A percentile compares a stretch with the other conserved stretches of the same genome.
phyloP scores from a whole-genome alignment of 116 monocot species.

The Dioscorea cayenensis region DNA sequence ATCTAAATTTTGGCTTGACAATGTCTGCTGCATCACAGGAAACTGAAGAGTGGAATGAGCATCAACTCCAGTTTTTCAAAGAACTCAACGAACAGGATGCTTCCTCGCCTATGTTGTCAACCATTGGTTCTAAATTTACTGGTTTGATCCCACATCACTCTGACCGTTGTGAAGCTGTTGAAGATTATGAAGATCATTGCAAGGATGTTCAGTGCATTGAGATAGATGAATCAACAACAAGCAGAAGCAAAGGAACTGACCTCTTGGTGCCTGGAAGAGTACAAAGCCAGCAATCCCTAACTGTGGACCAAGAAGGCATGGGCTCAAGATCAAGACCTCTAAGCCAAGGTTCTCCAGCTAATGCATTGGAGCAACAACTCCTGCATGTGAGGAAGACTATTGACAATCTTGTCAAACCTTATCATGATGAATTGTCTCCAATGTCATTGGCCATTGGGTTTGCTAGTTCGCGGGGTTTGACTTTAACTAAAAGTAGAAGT shows the following conservation, averaged over 20 bases:
- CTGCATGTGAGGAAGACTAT: slow-evolving; percentile 10
- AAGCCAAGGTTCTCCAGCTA: not conserved
- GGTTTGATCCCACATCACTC: slow-evolving; percentile 5
- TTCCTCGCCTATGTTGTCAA: slow-evolving; percentile 11
- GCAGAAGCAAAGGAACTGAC: slow-evolving; percentile 27
- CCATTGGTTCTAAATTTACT: slow-evolving; percentile 17
- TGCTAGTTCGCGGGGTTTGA: slow-evolving; percentile 10
- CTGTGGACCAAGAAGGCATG: slow-evolving; percentile 1
- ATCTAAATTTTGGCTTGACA: slow-evolving; percentile 19
- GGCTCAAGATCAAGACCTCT: not conserved
- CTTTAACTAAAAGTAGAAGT: slow-evolving; percentile 52
- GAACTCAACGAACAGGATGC: slow-evolving; percentile 1
- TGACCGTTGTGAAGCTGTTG: slow-evolving; percentile 14
- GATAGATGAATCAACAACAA: slow-evolving; percentile 31
- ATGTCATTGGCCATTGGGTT: slow-evolving; percentile 3
- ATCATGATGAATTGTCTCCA: slow-evolving; percentile 16
- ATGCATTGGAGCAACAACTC: slow-evolving; percentile 22
- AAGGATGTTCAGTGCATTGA: slow-evolving; percentile 88
- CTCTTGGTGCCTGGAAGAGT: slow-evolving; percentile 15
- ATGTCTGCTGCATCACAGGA: slow-evolving; percentile 7
- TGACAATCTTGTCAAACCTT: slow-evolving; percentile 15
- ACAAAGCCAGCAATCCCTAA: slow-evolving; percentile 24
- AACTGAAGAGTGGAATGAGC: slow-evolving; percentile 7
- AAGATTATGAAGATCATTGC: slow-evolving; percentile 50
- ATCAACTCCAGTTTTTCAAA: slow-evolving; percentile 1